Evolutionary conservation across 2,329 filamentous ascomycete genomes (phyloP), one percentile per base, ranked within the genome.

Genomic region (Blumeriella jaapii): DNA sequence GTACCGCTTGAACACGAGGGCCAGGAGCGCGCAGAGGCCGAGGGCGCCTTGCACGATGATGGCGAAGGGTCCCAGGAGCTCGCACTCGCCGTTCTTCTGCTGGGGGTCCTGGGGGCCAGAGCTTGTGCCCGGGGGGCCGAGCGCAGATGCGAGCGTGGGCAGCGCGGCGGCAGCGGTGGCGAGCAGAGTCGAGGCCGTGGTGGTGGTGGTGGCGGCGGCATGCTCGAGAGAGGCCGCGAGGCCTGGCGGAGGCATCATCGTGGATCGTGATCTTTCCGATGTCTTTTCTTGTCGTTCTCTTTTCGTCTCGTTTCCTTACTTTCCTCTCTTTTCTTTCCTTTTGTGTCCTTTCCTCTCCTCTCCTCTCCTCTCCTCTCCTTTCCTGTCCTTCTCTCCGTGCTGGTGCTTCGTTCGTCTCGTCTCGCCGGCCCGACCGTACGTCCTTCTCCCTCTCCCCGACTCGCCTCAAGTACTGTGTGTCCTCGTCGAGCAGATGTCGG

Each of bases 1-100:
- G 76, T 82, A 94, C 49, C 91, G 73, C 65, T 98, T 98, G 65
- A 76, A 93, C 6, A 96, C 89, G 31, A 98, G 70, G 1, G 86
- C 83, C 36, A 89, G 65, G 34, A 96, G 63, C 6, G 91, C 91
- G 37, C 95, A 64, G 12, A 69, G 74, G 12, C 91, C 91, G 12
- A 98, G 73, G 1, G 85, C 83, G 27, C 74, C 80, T 63, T 98
- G 91, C 5, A 98, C 81, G 20, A 98, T 55, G 36, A 98, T 70
- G 9, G 91, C 89, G 56, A 96, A 98, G 3, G 87, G 74, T 1
- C 91, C 91, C 2, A 98, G 69, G 7, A 98, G 69, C 46, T 79
- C 71, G 59, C 91, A 98, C 61, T 94, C 84, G 48, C 81, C 83
- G 33, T 69, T 70, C 19, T 71, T 39, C 31, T 41, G 32, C 6